A percentile compares a stretch with the other conserved stretches of the same genome.
Conservation (phyloP, 129 eudicot species). For the Solidago caesia region DNA sequence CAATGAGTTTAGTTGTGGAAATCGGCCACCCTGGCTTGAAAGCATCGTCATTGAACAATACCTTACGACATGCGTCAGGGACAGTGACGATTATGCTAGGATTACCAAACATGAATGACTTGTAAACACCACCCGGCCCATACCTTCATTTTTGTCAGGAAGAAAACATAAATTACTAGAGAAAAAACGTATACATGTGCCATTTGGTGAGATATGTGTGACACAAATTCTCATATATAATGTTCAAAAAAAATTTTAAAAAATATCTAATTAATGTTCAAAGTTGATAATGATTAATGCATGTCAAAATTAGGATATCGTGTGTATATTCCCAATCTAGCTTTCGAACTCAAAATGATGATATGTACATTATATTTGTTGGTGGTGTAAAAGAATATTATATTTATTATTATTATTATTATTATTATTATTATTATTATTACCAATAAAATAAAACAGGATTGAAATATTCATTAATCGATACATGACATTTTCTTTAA, state of each 20-base stretch:
- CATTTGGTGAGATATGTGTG: too few species aligned
- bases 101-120: slow-evolving; percentile 74
- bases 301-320: too few species aligned
- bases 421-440: neutral
- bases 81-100: slow-evolving; percentile 71
- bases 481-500: too few species aligned
- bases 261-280: too few species aligned
- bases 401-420: slow-evolving; percentile 6
- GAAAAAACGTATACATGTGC: too few species aligned
- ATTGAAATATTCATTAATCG: too few species aligned
- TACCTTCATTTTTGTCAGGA: slow-evolving; percentile 37
- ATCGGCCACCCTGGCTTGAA: slow-evolving; percentile 96
- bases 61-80: slow-evolving; percentile 66
- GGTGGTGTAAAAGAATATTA: slow-evolving; percentile 31
- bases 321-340: slow-evolving; percentile 17
- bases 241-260: too few species aligned
- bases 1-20: slow-evolving; percentile 67
- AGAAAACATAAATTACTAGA: too few species aligned
- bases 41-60: slow-evolving; percentile 65
- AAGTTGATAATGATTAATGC: too few species aligned
- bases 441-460: too few species aligned
- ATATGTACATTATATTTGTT: slow-evolving; percentile 16
- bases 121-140: slow-evolving; percentile 67
- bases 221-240: too few species aligned
- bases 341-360: slow-evolving; percentile 33